Evolutionary conservation across 257 asterid genomes (phyloP).

Genomic region (Nicotiana knightiana): DNA sequence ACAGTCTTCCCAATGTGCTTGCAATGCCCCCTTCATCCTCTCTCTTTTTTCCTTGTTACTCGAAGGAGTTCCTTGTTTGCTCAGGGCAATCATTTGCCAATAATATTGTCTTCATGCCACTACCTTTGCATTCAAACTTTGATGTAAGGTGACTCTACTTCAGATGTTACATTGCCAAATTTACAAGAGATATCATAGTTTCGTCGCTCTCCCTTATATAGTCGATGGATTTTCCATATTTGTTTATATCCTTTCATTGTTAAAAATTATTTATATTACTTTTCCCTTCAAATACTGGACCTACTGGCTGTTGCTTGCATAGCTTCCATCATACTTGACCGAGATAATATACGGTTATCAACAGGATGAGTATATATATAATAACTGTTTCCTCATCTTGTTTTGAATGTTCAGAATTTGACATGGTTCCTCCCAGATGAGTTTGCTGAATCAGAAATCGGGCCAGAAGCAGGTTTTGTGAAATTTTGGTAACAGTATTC

Average conservation of each 20-base stretch:
- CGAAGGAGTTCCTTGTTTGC: neutral
- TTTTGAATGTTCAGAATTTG: constrained; percentile 55
- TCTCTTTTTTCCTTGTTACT: neutral
- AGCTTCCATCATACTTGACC: neutral
- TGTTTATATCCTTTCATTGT: neutral
- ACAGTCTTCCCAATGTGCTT: neutral
- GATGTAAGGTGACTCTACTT: neutral
- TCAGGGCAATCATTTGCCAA: neutral
- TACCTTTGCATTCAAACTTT: neutral
- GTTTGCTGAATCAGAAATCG: constrained; percentile 92
- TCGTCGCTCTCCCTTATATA: neutral
- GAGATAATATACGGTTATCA: neutral
- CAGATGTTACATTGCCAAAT: neutral
- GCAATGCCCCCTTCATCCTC: neutral
- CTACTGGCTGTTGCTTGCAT: neutral
- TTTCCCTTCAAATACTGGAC: neutral
- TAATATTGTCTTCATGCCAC: neutral
- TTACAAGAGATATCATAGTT: neutral
- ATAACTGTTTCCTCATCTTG: neutral
- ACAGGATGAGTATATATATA: neutral
- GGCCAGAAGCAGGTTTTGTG: constrained; percentile 99
- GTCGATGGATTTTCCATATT: neutral
- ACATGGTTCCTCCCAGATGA: constrained; percentile 98
- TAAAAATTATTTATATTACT: neutral
- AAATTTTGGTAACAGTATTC: constrained; percentile 83